phyloP scores from a whole-genome alignment of 148 eudicot species.

The Beta vulgaris region DNA sequence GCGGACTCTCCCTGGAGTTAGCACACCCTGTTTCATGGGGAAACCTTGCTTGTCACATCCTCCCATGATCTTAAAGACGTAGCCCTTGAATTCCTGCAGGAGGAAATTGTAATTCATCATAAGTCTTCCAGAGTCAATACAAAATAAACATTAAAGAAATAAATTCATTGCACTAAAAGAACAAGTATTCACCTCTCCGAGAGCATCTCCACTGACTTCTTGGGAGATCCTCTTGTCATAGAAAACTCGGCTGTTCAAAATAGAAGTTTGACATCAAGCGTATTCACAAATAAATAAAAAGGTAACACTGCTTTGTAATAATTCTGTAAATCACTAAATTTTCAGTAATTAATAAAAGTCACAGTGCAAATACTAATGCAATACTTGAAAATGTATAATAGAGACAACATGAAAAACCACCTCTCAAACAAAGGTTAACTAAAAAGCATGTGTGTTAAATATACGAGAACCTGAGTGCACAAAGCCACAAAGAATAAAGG shows the following conservation, averaged over 20 bases:
- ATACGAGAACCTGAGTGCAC: constrained; percentile 38
- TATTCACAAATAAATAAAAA: neutral
- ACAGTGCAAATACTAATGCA: too few relatives aligned
- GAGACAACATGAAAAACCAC: neutral
- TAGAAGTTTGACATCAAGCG: neutral
- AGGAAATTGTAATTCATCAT: neutral
- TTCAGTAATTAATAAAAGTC: too few relatives aligned
- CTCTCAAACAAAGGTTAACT: neutral
- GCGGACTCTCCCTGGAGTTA: constrained; percentile 73
- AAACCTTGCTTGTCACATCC: constrained; percentile 83
- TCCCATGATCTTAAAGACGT: constrained; percentile 72
- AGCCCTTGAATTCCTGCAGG: constrained; percentile 66
- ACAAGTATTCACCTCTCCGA: constrained; percentile 53
- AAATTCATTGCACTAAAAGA: neutral
- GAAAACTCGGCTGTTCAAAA: constrained; percentile 49
- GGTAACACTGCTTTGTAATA: too few relatives aligned
- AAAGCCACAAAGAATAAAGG: constrained; percentile 1
- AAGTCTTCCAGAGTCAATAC: neutral
- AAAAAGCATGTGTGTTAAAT: neutral
- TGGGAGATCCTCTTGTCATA: constrained; percentile 84
- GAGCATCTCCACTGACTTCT: constrained; percentile 65
- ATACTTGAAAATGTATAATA: too few relatives aligned
- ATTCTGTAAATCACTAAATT: too few relatives aligned
- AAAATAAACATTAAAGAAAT: too few relatives aligned
- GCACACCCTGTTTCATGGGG: constrained; percentile 85